phyloP scores from a whole-genome alignment of 2,329 filamentous ascomycete genomes.

The Chrysosporium keratinophilum region DNA sequence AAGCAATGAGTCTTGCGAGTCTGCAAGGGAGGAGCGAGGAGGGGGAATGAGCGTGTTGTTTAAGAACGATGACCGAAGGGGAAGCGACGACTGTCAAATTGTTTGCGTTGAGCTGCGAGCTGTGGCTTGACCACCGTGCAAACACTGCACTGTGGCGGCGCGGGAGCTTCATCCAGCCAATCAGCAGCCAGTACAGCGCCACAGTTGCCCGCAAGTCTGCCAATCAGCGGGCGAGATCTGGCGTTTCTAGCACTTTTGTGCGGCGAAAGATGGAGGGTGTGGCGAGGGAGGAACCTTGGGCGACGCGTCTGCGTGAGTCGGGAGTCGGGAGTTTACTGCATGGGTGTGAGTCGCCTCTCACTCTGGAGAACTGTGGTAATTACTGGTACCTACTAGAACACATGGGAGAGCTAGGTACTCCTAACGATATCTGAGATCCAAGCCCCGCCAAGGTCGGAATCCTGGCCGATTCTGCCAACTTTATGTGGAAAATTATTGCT shows the following conservation, averaged over 20 bases:
- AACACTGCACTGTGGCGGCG: constrained; percentile 2
- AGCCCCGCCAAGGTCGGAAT: no score
- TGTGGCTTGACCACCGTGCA: neutral
- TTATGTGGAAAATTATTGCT: no score
- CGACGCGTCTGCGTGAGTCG: neutral
- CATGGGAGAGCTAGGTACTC: no score
- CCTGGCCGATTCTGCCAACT: no score
- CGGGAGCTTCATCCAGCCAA: neutral
- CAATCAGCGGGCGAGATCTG: neutral
- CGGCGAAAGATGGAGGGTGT: neutral
- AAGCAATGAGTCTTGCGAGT: neutral
- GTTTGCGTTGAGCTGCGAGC: constrained; percentile 7
- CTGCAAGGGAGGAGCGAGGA: neutral
- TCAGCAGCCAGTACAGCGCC: neutral
- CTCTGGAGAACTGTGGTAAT: no score
- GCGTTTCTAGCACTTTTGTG: no score
- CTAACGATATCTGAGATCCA: no score
- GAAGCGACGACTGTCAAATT: neutral
- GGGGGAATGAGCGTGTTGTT: neutral
- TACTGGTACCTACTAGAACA: no score
- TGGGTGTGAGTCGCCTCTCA: no score
- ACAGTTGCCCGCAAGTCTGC: neutral
- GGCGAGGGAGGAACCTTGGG: neutral
- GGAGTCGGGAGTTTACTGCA: no score
- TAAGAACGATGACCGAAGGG: neutral